Evolutionary conservation across 2,329 filamentous ascomycete species (phyloP).

Genomic region (Capronia epimyces): DNA sequence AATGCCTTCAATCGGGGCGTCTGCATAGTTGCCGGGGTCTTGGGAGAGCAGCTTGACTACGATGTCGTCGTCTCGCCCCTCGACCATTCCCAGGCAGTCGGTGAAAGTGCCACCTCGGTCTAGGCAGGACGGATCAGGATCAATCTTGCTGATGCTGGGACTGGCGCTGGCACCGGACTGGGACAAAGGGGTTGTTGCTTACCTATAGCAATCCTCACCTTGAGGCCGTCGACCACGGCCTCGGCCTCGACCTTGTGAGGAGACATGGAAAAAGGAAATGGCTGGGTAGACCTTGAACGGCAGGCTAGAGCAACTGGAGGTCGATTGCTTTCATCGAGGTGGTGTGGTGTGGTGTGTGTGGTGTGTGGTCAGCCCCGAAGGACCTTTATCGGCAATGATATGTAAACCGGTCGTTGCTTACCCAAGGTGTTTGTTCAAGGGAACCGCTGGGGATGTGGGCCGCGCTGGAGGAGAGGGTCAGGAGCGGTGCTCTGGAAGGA

Average conservation of each 20-base stretch:
- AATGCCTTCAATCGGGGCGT: slow-evolving; percentile 61
- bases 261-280: slow-evolving; percentile 3
- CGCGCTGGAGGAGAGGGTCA: too few species aligned
- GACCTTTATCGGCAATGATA: not conserved
- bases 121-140: not conserved
- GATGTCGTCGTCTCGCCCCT: slow-evolving; percentile 30
- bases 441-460: too few species aligned
- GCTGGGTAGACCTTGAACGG: not conserved
- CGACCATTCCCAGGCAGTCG: slow-evolving; percentile 45
- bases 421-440: too few species aligned
- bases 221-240: slow-evolving; percentile 5
- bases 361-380: too few species aligned
- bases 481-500: not conserved
- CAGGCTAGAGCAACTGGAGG: not conserved
- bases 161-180: not conserved
- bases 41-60: slow-evolving; percentile 39
- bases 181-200: not conserved
- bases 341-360: too few species aligned
- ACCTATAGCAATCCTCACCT: slow-evolving; percentile 6
- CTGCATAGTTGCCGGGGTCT: slow-evolving; percentile 38
- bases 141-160: not conserved
- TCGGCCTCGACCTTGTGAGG: slow-evolving; percentile 4
- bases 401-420: too few species aligned
- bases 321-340: not conserved
- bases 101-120: slow-evolving; percentile 40